Percentiles rank a stretch among this genome's conserved stretches.
phyloP scores from a whole-genome alignment of 306 rosid species.

The Castanea crenata region DNA sequence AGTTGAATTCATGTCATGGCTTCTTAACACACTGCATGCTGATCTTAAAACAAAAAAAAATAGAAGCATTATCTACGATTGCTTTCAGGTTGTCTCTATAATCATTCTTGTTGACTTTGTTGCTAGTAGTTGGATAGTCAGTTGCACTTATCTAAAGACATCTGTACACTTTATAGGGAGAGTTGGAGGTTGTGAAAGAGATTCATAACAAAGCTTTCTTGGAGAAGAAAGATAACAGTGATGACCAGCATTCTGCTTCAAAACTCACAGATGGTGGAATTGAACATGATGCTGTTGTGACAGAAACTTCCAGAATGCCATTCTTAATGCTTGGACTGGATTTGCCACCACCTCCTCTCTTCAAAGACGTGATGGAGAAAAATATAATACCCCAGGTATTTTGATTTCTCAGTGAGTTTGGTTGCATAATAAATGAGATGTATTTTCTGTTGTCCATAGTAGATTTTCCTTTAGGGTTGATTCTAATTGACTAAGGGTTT shows the following conservation, averaged over 20 bases:
- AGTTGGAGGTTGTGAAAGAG: slow-evolving; percentile 92
- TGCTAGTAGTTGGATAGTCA: slow-evolving; percentile 19
- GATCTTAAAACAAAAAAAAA: slow-evolving; percentile 77
- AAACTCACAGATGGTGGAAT: slow-evolving; percentile 48
- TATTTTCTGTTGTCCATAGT: background rate
- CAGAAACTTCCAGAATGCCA: slow-evolving; percentile 77
- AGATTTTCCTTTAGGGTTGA: background rate
- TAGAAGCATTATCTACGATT: slow-evolving; percentile 77
- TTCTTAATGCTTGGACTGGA: slow-evolving; percentile 97
- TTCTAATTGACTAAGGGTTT: background rate
- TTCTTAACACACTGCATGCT: slow-evolving; percentile 85
- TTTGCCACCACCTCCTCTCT: slow-evolving; percentile 98
- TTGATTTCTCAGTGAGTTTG: slow-evolving; percentile 4
- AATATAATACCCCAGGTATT: slow-evolving; percentile 96
- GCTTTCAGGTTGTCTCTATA: slow-evolving; percentile 71
- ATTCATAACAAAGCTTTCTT: slow-evolving; percentile 53
- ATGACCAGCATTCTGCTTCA: slow-evolving; percentile 32
- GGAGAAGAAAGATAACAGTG: slow-evolving; percentile 61
- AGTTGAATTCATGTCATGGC: slow-evolving; percentile 96
- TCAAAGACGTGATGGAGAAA: slow-evolving; percentile 98
- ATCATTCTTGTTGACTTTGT: slow-evolving; percentile 9
- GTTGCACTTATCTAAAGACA: slow-evolving; percentile 3
- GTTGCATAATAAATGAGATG: background rate
- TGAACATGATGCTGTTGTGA: slow-evolving; percentile 34
- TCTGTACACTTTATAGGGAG: slow-evolving; percentile 56